These are phyloP conservation scores for Cercospora zeina DNA, from an alignment of 2,329 filamentous ascomycete species.

Conservation along the genomic window DNA sequence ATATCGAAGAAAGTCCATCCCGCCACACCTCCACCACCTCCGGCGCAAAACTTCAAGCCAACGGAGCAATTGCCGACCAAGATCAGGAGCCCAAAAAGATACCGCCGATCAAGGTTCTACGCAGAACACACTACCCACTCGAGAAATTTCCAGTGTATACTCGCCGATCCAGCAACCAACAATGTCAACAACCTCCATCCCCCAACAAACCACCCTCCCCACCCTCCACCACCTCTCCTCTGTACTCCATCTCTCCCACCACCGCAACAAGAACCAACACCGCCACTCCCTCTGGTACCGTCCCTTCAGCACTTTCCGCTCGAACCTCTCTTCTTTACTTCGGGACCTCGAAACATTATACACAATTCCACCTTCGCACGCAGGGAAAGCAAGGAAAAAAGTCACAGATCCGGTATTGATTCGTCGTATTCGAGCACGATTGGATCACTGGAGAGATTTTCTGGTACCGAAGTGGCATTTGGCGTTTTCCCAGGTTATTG, in stretches of 20 bases:
- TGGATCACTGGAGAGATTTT: conserved; percentile 45
- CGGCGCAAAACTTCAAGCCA: conserved; percentile 12
- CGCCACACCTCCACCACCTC: not conserved
- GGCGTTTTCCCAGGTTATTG: conserved; percentile 49
- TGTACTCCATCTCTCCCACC: conserved; percentile 70
- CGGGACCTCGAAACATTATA: conserved; percentile 33
- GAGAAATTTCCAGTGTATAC: not conserved
- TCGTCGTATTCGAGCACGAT: conserved; percentile 34
- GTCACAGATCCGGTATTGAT: conserved; percentile 25
- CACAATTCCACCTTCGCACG: conserved; percentile 33
- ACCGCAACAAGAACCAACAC: conserved; percentile 92
- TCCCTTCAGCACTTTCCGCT: conserved; percentile 68
- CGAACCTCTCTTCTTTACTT: conserved; percentile 60
- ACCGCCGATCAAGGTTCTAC: not conserved
- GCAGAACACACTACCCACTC: not conserved
- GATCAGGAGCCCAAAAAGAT: not conserved
- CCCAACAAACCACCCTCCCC: conserved; percentile 5
- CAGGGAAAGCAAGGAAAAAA: conserved; percentile 35
- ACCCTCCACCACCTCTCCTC: conserved; percentile 42
- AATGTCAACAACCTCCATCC: conserved; percentile 1
- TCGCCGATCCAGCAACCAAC: not conserved
- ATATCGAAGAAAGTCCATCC: not conserved
- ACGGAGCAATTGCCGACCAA: not conserved
- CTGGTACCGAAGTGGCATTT: conserved; percentile 38
- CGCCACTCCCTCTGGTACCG: conserved; percentile 79